Base-by-base conservation (phyloP, 78 protist genomes). In the Dictyostelium brefeldianum region DNA sequence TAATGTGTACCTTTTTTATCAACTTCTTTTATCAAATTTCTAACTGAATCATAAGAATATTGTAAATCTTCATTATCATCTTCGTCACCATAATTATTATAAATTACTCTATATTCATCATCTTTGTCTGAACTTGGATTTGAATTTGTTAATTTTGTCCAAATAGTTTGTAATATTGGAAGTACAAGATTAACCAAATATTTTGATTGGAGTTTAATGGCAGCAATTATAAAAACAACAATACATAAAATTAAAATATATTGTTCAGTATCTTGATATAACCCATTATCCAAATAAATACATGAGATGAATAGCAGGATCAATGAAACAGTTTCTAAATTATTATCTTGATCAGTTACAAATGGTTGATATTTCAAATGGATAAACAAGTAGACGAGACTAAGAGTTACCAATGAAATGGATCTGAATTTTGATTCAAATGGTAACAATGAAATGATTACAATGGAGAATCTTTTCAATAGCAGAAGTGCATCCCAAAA, bases 401-500 rank as follows among this genome's bases (percentile, higher is more conserved):
- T 48, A 5, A 77, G 56, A 1, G 50, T 57, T 1, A 87, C 84
- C 14, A 87, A 47, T 2, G 79, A 12, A 7, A 87, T 65, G 12
- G 93, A 77, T 22, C 93, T 18, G 14, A 27, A 27, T 12, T 41
- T 69, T 4, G 93, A 77, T 2, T 53, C n/a, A 2, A n/a, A 36
- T 14, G 56, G 70, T 1, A 87, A 31, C 18, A 87, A 50, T 0
- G 93, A 87, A 14, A 87, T 31, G 0, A 84, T 65, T 22, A 77
- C 93, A 36, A 87, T 87, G 7, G 70, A 25, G 1, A 87, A 25
- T 47, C 93, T 67, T n/a, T 87, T 87, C 12, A 74, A 29, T 0
- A 87, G n/a, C 22, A 87, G 20, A 1, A 69, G 36, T 3, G 78
- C 93, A 65, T 87, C 93, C 93, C 93, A 87, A 36, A 77, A 87